Conservation (phyloP, 805 yeast genomes). For the Schwanniomyces vanrijiae region DNA sequence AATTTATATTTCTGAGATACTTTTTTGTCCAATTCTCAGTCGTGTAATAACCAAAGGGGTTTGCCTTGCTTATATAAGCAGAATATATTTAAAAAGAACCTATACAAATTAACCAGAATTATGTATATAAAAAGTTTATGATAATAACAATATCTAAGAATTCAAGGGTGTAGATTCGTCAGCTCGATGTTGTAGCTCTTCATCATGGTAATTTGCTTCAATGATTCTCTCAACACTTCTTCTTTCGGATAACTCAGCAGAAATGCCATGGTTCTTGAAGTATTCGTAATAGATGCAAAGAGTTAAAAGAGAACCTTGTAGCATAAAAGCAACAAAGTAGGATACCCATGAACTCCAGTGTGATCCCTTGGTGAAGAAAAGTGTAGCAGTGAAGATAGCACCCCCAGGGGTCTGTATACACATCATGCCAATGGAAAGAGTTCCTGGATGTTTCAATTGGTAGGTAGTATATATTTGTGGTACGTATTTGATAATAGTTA, state of each 20-base stretch:
- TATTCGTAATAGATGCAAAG: conserved; percentile 59
- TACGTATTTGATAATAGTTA: conserved; percentile 70
- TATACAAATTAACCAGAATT: not conserved
- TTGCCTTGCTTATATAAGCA: not conserved
- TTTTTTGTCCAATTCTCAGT: not conserved
- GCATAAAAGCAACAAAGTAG: conserved; percentile 64
- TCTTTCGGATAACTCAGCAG: conserved; percentile 27
- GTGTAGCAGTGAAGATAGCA: conserved; percentile 70
- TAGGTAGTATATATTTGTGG: conserved; percentile 80
- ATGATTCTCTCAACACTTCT: conserved; percentile 28
- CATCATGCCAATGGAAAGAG: conserved; percentile 79
- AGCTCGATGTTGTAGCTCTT: not conserved
- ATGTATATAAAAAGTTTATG: not conserved
- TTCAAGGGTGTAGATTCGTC: not conserved
- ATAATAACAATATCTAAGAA: not conserved
- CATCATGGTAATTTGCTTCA: conserved; percentile 22
- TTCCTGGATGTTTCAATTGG: conserved; percentile 71
- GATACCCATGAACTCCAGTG: conserved; percentile 89
- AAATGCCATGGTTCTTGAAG: conserved; percentile 20
- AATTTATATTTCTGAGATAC: not conserved
- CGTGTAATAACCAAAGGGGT: not conserved
- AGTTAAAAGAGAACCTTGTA: conserved; percentile 60
- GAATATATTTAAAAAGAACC: too few relatives aligned
- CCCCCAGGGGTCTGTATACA: conserved; percentile 90
- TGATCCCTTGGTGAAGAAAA: conserved; percentile 70